Evolutionary conservation across 768 basidiomycete genomes (phyloP), one percentile per base, ranked within the genome.

Genomic region (Coprinellus micaceus): DNA sequence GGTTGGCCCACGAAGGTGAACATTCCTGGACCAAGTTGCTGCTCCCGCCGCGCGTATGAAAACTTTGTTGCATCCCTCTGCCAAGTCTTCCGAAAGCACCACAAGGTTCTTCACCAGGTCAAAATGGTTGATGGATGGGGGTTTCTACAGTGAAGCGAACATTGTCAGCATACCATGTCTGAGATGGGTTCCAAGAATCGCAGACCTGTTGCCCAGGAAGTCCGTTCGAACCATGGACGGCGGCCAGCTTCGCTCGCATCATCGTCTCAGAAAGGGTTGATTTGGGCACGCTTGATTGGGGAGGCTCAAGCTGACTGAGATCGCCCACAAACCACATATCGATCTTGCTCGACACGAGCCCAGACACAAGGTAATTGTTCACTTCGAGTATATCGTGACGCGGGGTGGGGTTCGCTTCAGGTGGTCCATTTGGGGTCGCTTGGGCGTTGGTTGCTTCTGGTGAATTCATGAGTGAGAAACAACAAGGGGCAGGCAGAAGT

Each of bases 301-400:
- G 67, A 24, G 77, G 71, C 15, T 73, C 71, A 65, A 86, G 83
- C 45, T 67, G 67, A 22, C 85, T 83, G 26, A 77, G 67, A 17
- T 82, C 80, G 19, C 88, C 89, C 67, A 77, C 77, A 68, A 93
- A 93, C 88, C 90, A 93, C 60, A 77, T 79, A 74, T 92, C 90
- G 70, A 93, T 82, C 49, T 77, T 71, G 68, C 87, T 91, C 52
- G 75, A 73, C 52, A 79, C 74, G 43, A 93, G 78, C 47, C 90
- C 88, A 41, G 82, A 82, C 62, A 82, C 82, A 63, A 93, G 76
- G 68, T 93, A 93, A 61, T 84, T 81, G 67, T 89, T 89, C 51
- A 89, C 90, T 75, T 91, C 88, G 51, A 91, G 75, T 58, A 86
- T 78, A 68, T 93, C 91, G 65, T 90, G 83, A 54, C 83, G 79